Conservation (phyloP, 2,329 filamentous ascomycete species). For the Zymoseptoria pseudotritici region DNA sequence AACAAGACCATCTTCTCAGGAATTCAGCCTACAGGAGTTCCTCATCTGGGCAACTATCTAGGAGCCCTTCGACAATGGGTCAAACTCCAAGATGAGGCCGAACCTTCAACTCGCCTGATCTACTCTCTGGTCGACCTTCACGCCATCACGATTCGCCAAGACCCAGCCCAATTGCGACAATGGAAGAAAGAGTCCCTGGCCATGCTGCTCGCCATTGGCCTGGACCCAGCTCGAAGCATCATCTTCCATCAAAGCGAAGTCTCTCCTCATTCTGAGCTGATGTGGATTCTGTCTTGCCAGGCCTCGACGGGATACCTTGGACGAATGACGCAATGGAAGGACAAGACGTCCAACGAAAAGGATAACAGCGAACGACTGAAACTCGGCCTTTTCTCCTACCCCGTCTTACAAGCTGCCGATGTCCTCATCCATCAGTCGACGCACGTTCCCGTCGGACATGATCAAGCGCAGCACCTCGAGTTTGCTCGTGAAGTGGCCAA, state of each 20-base stretch:
- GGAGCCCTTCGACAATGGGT: constrained; percentile 86
- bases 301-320: constrained; percentile 90
- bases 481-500: constrained; percentile 80
- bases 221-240: constrained; percentile 67
- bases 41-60: constrained; percentile 91
- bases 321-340: constrained; percentile 99
- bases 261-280: constrained; percentile 74
- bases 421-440: constrained; percentile 84
- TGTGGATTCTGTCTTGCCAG: constrained; percentile 93
- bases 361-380: constrained; percentile 52
- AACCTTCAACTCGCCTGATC: constrained; percentile 54
- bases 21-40: constrained; percentile 91
- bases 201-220: constrained; percentile 71
- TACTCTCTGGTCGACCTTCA: constrained; percentile 92
- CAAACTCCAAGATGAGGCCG: constrained; percentile 60
- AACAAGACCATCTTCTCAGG: constrained; percentile 73
- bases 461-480: constrained; percentile 89
- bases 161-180: constrained; percentile 52
- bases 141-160: constrained; percentile 74
- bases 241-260: constrained; percentile 68
- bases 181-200: constrained; percentile 70
- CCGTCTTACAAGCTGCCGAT: constrained; percentile 90
- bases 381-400: constrained; percentile 89
- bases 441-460: constrained; percentile 93
- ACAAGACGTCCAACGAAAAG: constrained; percentile 36